Percentiles rank a stretch among this genome's conserved stretches.
Conservation (phyloP, 305 asterid genomes). For the Stenogyne calaminthoides region DNA sequence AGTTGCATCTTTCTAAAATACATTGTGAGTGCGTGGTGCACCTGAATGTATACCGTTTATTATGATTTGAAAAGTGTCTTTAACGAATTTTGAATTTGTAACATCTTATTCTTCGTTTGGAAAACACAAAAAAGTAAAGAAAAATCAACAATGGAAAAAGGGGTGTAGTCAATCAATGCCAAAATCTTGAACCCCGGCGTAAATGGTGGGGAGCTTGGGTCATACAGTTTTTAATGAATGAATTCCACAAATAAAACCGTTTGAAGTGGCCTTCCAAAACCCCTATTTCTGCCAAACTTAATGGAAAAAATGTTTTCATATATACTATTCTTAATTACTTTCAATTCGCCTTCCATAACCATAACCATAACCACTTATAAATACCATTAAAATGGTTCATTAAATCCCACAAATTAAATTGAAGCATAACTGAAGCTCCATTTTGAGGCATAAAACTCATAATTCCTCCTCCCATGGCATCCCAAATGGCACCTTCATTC, state of each 20-base stretch:
- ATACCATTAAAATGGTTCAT: neutral
- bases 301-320: neutral
- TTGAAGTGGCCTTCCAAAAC: neutral
- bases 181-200: neutral
- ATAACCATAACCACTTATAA: neutral
- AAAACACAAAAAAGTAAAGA: neutral
- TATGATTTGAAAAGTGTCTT: no score
- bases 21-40: no score
- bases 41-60: no score
- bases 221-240: neutral
- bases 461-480: conserved; percentile 46
- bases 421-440: neutral
- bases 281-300: neutral
- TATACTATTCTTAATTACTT: neutral
- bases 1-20: no score
- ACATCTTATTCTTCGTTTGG: no score
- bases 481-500: conserved; percentile 26
- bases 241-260: neutral
- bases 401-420: neutral
- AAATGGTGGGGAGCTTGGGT: neutral
- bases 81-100: no score
- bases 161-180: neutral
- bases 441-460: neutral
- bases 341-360: neutral
- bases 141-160: neutral